These are phyloP conservation scores for Pichia sp. DNA, from an alignment of 1,139 yeast species.

Conservation along the genomic window DNA sequence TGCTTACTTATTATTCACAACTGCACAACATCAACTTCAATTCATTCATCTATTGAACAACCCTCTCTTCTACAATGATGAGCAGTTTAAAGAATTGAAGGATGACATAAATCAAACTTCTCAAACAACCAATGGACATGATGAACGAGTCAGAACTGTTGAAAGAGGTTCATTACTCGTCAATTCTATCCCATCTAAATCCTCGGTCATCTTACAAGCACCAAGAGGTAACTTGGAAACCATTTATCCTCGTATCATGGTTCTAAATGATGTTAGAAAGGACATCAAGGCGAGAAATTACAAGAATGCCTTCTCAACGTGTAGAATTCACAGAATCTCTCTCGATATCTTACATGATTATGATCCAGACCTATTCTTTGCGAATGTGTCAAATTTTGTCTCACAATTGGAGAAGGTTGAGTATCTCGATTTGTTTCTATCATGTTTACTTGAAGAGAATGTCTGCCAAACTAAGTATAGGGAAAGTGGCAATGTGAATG, in stretches of 20 bases:
- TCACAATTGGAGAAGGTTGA: conserved; percentile 65
- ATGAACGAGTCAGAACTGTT: conserved; percentile 81
- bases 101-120: conserved; percentile 9
- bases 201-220: conserved; percentile 83
- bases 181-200: conserved; percentile 73
- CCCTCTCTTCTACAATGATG: conserved; percentile 16
- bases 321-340: conserved; percentile 89
- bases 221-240: conserved; percentile 96
- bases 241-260: conserved; percentile 88
- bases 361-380: conserved; percentile 60
- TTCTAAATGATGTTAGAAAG: conserved; percentile 72
- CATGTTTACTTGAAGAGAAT: conserved; percentile 82
- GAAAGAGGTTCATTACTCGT: conserved; percentile 88
- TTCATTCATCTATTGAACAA: conserved; percentile 58
- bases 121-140: conserved; percentile 28
- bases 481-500: conserved; percentile 43
- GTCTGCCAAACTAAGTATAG: conserved; percentile 76
- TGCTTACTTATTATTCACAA: conserved; percentile 70
- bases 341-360: conserved; percentile 86
- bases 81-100: conserved; percentile 19
- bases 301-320: conserved; percentile 65
- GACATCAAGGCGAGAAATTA: conserved; percentile 54
- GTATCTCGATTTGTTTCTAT: conserved; percentile 77
- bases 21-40: conserved; percentile 79
- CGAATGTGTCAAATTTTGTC: conserved; percentile 62